Percentiles rank a stretch among this genome's conserved stretches.
phyloP scores from a whole-genome alignment of 192 early-diverging fungal genomes.

The Backusella parvicylindrica region DNA sequence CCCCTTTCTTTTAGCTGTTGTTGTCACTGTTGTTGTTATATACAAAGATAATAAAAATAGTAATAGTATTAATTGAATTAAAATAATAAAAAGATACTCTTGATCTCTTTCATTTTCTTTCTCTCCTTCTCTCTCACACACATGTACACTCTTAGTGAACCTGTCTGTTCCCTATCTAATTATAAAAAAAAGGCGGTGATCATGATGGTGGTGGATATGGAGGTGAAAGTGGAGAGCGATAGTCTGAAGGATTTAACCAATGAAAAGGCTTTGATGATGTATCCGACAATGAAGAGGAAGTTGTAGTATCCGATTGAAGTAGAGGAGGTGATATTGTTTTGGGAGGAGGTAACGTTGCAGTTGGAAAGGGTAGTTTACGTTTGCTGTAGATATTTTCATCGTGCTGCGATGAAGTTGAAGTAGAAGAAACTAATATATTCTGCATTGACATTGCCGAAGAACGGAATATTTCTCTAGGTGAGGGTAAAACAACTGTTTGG shows the following conservation, averaged over 20 bases:
- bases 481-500: not conserved
- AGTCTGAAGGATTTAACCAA: not conserved
- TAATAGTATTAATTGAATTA: too few species aligned
- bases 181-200: not conserved
- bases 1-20: too few species aligned
- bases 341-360: not conserved
- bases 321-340: not conserved
- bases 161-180: too few species aligned
- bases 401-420: not conserved
- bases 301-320: not conserved
- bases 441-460: constrained; percentile 8
- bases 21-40: too few species aligned
- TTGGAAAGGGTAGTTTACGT: not conserved
- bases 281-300: not conserved
- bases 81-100: too few species aligned
- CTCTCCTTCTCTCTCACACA: too few species aligned
- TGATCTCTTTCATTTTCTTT: too few species aligned
- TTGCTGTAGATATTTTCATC: not conserved
- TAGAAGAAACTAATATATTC: constrained; percentile 1
- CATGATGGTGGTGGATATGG: not conserved
- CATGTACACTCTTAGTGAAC: too few species aligned
- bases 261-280: not conserved
- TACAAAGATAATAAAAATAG: too few species aligned
- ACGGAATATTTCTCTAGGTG: constrained; percentile 1
- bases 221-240: not conserved